Conservation (phyloP, 345 rosid species). For the Draba incana region DNA sequence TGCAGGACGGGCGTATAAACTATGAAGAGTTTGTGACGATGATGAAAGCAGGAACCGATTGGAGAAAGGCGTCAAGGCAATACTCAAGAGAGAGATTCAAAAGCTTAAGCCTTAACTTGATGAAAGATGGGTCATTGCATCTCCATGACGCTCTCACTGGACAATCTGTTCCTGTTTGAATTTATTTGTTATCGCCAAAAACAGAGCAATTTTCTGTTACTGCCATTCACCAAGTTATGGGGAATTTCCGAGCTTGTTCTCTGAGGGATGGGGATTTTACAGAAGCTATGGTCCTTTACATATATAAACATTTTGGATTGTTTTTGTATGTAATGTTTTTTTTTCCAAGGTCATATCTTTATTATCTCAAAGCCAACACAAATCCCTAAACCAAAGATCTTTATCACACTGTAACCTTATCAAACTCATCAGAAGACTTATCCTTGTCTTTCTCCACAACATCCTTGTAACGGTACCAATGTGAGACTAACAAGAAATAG, state of each 20-base stretch:
- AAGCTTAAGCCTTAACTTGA: conserved; percentile 87
- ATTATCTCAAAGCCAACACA: conserved; percentile 30
- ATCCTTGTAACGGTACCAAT: conserved; percentile 50
- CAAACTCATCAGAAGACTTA: conserved; percentile 34
- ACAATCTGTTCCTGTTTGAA: conserved; percentile 68
- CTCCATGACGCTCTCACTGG: conserved; percentile 89
- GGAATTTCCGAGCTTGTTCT: conserved; percentile 21
- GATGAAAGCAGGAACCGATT: conserved; percentile 99
- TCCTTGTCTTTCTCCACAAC: conserved; percentile 25
- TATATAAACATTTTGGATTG: conserved; percentile 15
- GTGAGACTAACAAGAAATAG: conserved; percentile 45
- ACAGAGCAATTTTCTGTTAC: conserved; percentile 10
- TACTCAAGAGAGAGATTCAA: conserved; percentile 97
- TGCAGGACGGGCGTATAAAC: conserved; percentile 84
- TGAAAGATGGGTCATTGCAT: conserved; percentile 96
- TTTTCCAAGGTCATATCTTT: conserved; percentile 25
- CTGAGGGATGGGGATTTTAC: conserved; percentile 20
- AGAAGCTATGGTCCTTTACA: conserved; percentile 26
- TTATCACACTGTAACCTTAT: conserved; percentile 29
- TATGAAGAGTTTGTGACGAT: conserved; percentile 92
- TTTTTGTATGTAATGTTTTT: conserved; percentile 31
- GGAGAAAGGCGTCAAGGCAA: conserved; percentile 99
- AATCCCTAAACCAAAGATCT: conserved; percentile 18
- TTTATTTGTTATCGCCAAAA: conserved; percentile 24
- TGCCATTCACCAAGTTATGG: background rate